A percentile compares a stretch with the other conserved stretches of the same genome.
phyloP scores from a whole-genome alignment of 202 grass and related monocot species.

The Digitaria exilis region DNA sequence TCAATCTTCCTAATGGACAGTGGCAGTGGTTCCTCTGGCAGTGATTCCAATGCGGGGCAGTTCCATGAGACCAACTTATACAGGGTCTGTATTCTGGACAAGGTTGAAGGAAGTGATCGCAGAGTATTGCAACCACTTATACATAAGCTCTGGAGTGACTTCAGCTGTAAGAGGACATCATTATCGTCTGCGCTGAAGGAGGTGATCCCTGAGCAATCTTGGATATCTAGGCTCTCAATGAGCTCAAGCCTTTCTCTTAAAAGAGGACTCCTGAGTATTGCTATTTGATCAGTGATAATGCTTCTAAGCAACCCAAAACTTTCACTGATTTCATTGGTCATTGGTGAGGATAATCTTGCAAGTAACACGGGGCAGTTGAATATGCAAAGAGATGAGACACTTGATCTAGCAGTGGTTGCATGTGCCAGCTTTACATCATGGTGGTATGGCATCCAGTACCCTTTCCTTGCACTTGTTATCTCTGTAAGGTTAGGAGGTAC shows the following conservation, averaged over 20 bases:
- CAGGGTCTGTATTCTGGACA: constrained; percentile 27
- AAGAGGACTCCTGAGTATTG: constrained; percentile 19
- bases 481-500: constrained; percentile 34
- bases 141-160: constrained; percentile 30
- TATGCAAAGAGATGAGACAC: constrained; percentile 46
- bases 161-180: constrained; percentile 32
- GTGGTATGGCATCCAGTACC: constrained; percentile 48
- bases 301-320: constrained; percentile 39
- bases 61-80: constrained; percentile 53
- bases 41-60: constrained; percentile 45
- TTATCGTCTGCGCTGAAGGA: constrained; percentile 26
- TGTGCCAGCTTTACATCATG: constrained; percentile 36
- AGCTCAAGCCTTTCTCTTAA: constrained; percentile 27
- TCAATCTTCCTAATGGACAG: constrained; percentile 49
- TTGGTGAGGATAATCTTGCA: constrained; percentile 31
- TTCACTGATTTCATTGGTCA: constrained; percentile 13
- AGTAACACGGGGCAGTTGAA: constrained; percentile 51
- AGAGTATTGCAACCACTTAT: constrained; percentile 50
- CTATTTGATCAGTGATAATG: constrained; percentile 37
- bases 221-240: constrained; percentile 48
- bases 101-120: constrained; percentile 39
- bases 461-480: constrained; percentile 35
- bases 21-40: constrained; percentile 45
- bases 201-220: constrained; percentile 37
- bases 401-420: constrained; percentile 6